Base-by-base conservation (phyloP, 2,329 filamentous ascomycete genomes). In the Penicillium sp. region DNA sequence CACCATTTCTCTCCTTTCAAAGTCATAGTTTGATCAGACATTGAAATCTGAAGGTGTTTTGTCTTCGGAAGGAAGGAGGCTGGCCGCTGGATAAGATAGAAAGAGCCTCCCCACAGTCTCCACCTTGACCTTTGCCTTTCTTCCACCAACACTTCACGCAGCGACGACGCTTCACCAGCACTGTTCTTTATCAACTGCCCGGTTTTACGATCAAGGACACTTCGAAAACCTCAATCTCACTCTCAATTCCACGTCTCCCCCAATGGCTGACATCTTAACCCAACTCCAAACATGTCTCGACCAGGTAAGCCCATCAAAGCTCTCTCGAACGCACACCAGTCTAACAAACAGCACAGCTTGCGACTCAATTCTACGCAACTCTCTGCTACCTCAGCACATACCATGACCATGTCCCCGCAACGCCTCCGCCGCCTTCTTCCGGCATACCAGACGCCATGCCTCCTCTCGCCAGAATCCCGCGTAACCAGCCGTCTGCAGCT, bases 281-380 rank as follows among this genome's bases (percentile, higher is more conserved):
- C 77, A 79, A 59, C 71, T 80, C 38, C 77, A 80, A 68, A 78
- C 77, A 55, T 79, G 77, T 62, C 73, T 79, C 40, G 77, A 79
- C 62, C 77, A 80, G 63, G 76, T 76, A 67, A 24, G 8, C 24
- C 20, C 46, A 14, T 9, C 5, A 5, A 16, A n/a, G 11, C 40
- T 14, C n/a, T 42, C 53, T 35, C 23, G 3, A 6, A 50, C 38
- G 5, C 3, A 38, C 46, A 11, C 18, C 11, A 33, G 3, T 30
- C 47, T 56, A 26, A 59, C 43, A 14, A 24, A 35, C 7, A 24
- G 33, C 52, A 54, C 56, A 78, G 74, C 74, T 79, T 30, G 74
- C 76, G 64, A 79, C 76, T 48, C 77, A 80, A 71, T 78, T 79
- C 73, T 79, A 78, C 66, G 76, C 77, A 55, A 78, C 77, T 30